phyloP scores from a whole-genome alignment of 345 rosid genomes.

The Cochlearia excelsa region DNA sequence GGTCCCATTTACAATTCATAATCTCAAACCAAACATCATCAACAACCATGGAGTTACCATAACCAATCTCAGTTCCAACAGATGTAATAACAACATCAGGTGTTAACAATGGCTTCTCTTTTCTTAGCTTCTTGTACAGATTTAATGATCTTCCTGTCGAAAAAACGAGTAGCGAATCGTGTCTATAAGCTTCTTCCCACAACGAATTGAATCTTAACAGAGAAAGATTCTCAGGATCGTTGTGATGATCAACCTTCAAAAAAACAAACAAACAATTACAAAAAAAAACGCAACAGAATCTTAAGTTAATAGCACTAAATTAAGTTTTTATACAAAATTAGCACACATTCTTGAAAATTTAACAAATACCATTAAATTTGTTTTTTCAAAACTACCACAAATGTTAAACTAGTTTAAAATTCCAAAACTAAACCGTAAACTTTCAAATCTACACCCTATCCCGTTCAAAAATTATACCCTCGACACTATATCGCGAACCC shows the following conservation, averaged over 20 bases:
- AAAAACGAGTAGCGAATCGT: slow-evolving; percentile 77
- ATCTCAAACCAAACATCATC: slow-evolving; percentile 85
- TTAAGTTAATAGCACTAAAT: too few species aligned
- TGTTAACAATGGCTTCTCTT: slow-evolving; percentile 80
- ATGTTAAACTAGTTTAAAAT: too few species aligned
- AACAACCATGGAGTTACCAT: slow-evolving; percentile 68
- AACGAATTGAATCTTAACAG: slow-evolving; percentile 78
- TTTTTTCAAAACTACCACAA: too few species aligned
- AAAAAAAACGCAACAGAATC: neutral
- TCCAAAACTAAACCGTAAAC: too few species aligned
- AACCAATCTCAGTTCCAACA: slow-evolving; percentile 96
- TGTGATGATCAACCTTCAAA: slow-evolving; percentile 80
- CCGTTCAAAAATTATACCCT: too few species aligned
- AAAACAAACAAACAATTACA: neutral
- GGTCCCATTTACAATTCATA: slow-evolving; percentile 82
- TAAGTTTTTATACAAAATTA: too few species aligned
- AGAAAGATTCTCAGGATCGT: slow-evolving; percentile 69
- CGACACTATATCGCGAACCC: too few species aligned
- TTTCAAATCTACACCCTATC: too few species aligned
- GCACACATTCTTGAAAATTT: too few species aligned
- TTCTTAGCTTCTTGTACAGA: slow-evolving; percentile 62
- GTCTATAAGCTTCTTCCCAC: slow-evolving; percentile 80
- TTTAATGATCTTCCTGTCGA: slow-evolving; percentile 83
- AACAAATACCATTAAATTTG: too few species aligned
- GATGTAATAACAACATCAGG: slow-evolving; percentile 93